Base-by-base conservation (phyloP, 2,329 filamentous ascomycete genomes). In the Botrytis cinerea region DNA sequence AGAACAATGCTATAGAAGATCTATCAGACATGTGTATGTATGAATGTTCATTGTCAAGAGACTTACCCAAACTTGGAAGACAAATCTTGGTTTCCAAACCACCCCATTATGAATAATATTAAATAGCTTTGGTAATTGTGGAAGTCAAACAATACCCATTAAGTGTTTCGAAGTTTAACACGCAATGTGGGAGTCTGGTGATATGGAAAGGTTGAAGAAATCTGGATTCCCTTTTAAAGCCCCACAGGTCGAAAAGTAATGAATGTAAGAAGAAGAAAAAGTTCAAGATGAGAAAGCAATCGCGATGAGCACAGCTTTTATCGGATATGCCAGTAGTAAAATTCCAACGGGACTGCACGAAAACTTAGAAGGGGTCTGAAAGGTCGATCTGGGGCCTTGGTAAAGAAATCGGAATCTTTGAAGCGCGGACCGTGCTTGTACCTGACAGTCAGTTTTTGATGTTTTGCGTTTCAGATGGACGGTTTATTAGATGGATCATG, bases 81-180 rank as follows among this genome's bases (percentile, higher is more conserved):
- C 66, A 73, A 28, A n/a, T 70, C 28, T 70, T 62, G 57, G 25
- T 40, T 54, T 43, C 71, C 71, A 70, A 73, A 73, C 32, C 57
- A 68, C 43, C 71, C 66, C 71, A 73, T 73, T 70, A 63, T 73
- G 66, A 73, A 70, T 43, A 54, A 45, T 70, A 73, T 67, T 68
- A 48, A n/a, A 45, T 67, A n/a, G n/a, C 22, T 54, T 63, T 45
- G 22, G 22, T 40, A 51, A 32, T 54, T 48, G 45, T 38, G 57
- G 20, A 45, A 32, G n/a, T 40, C 46, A 35, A 40, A 28, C 54
- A 46, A 51, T 62, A 20, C 54, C 8, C 40, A 62, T 48, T 46
- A 35, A 40, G 18, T 57, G 32, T 62, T 20, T 46, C 35, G 10
- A 20, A 68, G 28, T 40, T 54, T n/a, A 54, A 68, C 54, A 43